Evolutionary conservation across 2,329 filamentous ascomycete species (phyloP).

Genomic region (Sordariomycetes sp.): DNA sequence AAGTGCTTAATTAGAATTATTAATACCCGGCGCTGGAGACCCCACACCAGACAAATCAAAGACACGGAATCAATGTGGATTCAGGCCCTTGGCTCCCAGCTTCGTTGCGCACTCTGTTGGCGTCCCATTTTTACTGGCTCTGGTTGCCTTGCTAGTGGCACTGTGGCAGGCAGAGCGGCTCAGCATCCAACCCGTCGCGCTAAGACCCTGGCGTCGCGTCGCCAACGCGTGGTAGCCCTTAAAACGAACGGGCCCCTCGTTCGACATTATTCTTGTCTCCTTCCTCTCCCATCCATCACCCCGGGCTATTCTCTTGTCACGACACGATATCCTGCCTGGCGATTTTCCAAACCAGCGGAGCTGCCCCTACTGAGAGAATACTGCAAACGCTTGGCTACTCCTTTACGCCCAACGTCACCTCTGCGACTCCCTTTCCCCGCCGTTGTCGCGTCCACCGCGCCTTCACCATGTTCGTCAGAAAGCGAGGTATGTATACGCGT

Average conservation of each 20-base stretch:
- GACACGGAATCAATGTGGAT: not conserved
- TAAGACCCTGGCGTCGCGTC: conserved; percentile 1
- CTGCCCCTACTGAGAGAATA: not conserved
- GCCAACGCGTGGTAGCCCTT: conserved; percentile 1
- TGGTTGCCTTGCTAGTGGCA: not conserved
- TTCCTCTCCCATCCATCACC: conserved; percentile 9
- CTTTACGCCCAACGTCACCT: not conserved
- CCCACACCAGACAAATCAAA: not conserved
- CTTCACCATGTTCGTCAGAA: conserved; percentile 46
- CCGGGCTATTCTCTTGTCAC: not conserved
- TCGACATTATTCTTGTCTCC: conserved; percentile 6
- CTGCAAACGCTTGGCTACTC: not conserved
- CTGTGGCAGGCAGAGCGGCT: not conserved
- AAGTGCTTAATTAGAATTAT: not conserved
- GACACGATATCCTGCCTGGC: not conserved
- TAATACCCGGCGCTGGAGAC: not conserved
- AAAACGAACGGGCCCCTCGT: conserved; percentile 2
- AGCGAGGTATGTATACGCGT: conserved; percentile 38
- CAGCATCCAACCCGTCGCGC: not conserved
- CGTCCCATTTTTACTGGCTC: not conserved
- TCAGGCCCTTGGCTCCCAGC: not conserved
- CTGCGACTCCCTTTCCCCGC: not conserved
- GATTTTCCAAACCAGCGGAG: not conserved
- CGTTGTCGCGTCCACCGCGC: not conserved
- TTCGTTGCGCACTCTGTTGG: not conserved